Base-by-base conservation (phyloP, 768 basidiomycete species). In the Rossbeevera mucosa region DNA sequence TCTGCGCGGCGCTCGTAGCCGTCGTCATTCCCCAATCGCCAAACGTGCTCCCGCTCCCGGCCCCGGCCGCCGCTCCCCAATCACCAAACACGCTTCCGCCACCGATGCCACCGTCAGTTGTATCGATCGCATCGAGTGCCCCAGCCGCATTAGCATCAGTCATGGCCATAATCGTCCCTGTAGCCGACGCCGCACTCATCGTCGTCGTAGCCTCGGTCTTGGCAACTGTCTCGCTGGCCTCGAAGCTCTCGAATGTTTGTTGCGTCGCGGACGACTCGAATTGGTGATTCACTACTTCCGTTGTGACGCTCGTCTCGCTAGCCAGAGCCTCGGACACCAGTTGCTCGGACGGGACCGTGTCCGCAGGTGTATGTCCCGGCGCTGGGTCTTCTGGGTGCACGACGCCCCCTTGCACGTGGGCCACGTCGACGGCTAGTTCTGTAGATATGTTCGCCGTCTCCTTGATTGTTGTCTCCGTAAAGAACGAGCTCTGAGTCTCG, bases 281-380 rank as follows among this genome's bases (percentile, higher is more conserved):
- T 2, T 12, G 44, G 8, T 56, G 38, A 29, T 65, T 58, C 13
- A 44, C 5, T 3, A 48, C 2, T 42, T 60, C 55, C 1, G 50
- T 13, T 16, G 30, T 25, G 28, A 29, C 1, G 0, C 7, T 16
- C 9, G 52, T 24, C 30, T 47, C 65, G 11, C 18, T 31, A 14
- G 25, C 5, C 7, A 18, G n/a, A 18, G 18, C 8, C 7, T 18
- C 36, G 36, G 36, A 38, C 13, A 9, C 11, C 28, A 62, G 44
- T n/a, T 59, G 53, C 6, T 68, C 62, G 24, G 53, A 50, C 8
- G 68, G 68, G 18, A 57, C 43, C 14, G 59, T 55, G 31, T 70
- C 68, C 28, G 66, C 66, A 1, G 66, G 66, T 3, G 68, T 70
- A 1, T 67, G 55, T 36, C 52, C 59, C 4, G 51, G 25, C 3